A percentile compares a stretch with the other conserved stretches of the same genome.
These are phyloP conservation scores for Umbelopsis sp. DNA, from an alignment of 192 early-diverging fungal genomes.

Conservation along the genomic window DNA sequence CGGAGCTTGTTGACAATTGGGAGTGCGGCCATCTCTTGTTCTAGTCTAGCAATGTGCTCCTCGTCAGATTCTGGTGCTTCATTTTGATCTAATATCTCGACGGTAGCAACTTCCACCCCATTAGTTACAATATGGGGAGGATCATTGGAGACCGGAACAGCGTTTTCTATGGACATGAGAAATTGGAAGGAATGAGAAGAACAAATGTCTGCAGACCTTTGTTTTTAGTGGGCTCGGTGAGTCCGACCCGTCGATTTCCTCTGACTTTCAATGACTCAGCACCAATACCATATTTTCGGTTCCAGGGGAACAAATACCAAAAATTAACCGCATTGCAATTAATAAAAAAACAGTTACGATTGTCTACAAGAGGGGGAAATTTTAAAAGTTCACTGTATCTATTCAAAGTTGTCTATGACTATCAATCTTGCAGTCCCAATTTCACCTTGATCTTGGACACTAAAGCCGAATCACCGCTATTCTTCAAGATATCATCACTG, in stretches of 20 bases:
- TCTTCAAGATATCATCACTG: slow-evolving; percentile 67
- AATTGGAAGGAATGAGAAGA: not conserved
- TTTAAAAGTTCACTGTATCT: not conserved
- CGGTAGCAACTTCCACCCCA: slow-evolving; percentile 1
- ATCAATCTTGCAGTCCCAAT: slow-evolving; percentile 34
- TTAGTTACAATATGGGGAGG: slow-evolving; percentile 1
- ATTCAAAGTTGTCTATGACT: not conserved
- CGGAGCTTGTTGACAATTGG: slow-evolving; percentile 8
- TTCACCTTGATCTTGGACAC: slow-evolving; percentile 49
- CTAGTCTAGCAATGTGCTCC: not conserved
- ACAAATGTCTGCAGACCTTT: not conserved
- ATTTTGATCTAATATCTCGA: not conserved
- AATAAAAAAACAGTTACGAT: no score
- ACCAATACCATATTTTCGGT: not conserved
- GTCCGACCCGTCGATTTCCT: not conserved
- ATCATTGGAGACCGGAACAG: not conserved
- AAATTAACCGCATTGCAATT: no score
- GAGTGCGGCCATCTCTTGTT: not conserved
- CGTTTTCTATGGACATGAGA: slow-evolving; percentile 10
- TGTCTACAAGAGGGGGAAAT: not conserved
- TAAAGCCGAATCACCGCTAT: slow-evolving; percentile 54
- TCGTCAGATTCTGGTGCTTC: slow-evolving; percentile 5
- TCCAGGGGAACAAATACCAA: no score
- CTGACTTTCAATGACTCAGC: not conserved
- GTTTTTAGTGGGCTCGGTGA: not conserved